Percentiles rank a stretch among this genome's conserved stretches.
Conservation (phyloP, 805 yeast species). For the Tetrapisispora phaffii region DNA sequence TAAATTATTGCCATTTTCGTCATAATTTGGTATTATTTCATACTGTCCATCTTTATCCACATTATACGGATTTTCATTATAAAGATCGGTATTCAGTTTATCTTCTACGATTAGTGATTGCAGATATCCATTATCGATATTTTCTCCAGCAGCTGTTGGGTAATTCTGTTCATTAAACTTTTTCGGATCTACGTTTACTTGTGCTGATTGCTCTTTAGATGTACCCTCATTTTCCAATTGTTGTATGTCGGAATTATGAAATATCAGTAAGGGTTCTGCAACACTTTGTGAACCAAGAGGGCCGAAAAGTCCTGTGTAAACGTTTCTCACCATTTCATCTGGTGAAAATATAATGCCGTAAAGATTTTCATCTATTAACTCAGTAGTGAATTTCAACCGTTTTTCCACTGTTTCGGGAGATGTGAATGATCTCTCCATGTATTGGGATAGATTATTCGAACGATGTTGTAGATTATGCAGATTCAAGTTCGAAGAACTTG, state of each 20-base stretch:
- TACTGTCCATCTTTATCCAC: constrained; percentile 9
- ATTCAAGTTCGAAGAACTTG: not conserved
- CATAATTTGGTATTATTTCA: constrained; percentile 3
- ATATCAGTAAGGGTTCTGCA: constrained; percentile 20
- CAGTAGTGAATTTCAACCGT: constrained; percentile 9
- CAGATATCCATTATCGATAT: not conserved
- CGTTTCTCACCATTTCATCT: constrained; percentile 20
- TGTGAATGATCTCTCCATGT: not conserved
- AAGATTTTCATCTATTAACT: constrained; percentile 5
- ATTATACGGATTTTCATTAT: not conserved
- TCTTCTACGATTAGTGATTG: not conserved
- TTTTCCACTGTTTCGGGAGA: not conserved
- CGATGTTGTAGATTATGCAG: not conserved
- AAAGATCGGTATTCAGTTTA: not conserved
- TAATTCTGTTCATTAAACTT: not conserved
- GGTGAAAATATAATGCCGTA: constrained; percentile 19
- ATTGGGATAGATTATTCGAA: not conserved
- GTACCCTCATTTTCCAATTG: not conserved
- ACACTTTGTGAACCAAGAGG: constrained; percentile 18
- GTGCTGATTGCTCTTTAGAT: not conserved
- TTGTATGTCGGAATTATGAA: constrained; percentile 5
- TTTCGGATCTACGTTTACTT: not conserved
- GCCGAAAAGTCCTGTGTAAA: constrained; percentile 21
- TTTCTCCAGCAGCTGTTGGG: not conserved
- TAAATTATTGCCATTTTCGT: constrained; percentile 11